Percentiles rank a stretch among this genome's conserved stretches.
Evolutionary conservation across 768 basidiomycete species (phyloP).

Genomic region (Russula sp.): DNA sequence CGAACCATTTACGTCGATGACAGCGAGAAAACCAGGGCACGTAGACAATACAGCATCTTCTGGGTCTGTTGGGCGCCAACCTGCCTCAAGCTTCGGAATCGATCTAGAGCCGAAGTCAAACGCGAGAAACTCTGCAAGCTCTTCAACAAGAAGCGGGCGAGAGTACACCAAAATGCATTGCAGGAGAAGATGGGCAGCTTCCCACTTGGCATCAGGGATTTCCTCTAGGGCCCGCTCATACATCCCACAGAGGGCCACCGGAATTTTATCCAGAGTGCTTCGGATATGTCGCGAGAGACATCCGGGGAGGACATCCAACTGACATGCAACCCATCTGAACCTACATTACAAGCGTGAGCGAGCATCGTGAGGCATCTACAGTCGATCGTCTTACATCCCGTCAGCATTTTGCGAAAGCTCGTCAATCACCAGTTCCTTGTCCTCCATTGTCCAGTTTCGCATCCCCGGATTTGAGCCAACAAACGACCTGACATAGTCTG

Average conservation of each 20-base stretch:
- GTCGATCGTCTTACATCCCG: background rate
- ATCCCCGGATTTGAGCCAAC: background rate
- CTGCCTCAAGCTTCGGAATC: background rate
- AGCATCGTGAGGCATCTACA: background rate
- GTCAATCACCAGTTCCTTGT: background rate
- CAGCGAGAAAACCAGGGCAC: background rate
- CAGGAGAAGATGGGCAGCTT: background rate
- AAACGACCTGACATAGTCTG: background rate
- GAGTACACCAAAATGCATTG: background rate
- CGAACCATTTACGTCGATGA: background rate
- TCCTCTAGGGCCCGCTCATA: background rate
- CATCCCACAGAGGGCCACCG: background rate
- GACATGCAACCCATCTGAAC: background rate
- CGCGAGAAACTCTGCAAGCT: background rate
- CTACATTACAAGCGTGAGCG: background rate
- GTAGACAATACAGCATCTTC: background rate
- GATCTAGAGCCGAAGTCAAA: background rate
- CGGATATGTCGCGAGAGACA: background rate
- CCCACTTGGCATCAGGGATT: background rate
- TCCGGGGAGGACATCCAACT: background rate
- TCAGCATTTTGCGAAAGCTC: background rate
- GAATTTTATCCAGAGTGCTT: background rate
- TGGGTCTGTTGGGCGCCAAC: background rate
- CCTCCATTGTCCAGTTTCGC: background rate
- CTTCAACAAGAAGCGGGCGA: background rate